Evolutionary conservation across 805 yeast genomes (phyloP), one percentile per base, ranked within the genome.

Genomic region (Pichia manshurica): DNA sequence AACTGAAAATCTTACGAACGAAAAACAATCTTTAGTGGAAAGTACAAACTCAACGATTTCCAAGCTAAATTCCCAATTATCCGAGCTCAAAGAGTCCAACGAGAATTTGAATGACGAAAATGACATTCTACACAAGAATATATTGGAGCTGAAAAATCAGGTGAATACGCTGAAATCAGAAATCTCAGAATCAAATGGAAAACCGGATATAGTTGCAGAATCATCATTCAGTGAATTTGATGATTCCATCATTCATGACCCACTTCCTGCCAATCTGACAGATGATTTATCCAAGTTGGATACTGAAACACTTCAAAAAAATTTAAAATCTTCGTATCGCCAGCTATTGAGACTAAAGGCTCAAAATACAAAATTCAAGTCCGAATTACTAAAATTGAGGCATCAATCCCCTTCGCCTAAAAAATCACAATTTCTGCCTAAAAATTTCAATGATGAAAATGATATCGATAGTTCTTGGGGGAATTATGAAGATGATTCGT

Each of bases 101-200:
- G 73, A 72, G 29, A 82, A 77, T 42, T 65, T 84, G 51, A 84
- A 84, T 59, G 84, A 82, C 56, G 89, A 82, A 58, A 84, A 84
- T 62, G 85, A 81, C 53, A 69, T 70, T 20, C 66, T 83, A 46
- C 78, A 56, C 61, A 67, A 51, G 68, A 73, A 61, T 54, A 67
- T 57, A 55, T 57, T 46, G 52, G 54, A 37, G 25, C 29, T 61
- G 29, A 63, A 48, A 58, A 56, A 45, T 31, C 51, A 33, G 44
- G 21, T 42, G n/a, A 32, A 48, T 4, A 12, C n/a, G 20, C 56
- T 29, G 52, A 60, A 22, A 45, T 44, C 4, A 25, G 57, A 19
- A 48, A 51, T 45, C 33, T 45, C 17, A 22, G 36, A 34, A 29
- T 76, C 17, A 23, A 40, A 5, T 5, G 29, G 52, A 42, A 46